Evolutionary conservation across 2,329 filamentous ascomycete species (phyloP).

Genomic region (Claviceps quebecensis): DNA sequence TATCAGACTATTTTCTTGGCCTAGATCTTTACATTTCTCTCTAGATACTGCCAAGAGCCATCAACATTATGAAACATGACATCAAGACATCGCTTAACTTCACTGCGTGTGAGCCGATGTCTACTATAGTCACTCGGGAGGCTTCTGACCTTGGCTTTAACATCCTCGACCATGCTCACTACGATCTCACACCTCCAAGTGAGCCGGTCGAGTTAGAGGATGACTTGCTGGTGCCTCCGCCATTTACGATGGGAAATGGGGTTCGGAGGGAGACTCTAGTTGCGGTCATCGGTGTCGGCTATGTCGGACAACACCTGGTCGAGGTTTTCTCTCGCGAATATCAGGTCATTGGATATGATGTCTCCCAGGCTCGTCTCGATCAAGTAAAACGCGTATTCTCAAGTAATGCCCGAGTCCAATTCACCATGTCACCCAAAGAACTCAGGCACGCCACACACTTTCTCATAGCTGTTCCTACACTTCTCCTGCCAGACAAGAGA

Average conservation of each 20-base stretch:
- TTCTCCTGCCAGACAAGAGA: slow-evolving; percentile 29
- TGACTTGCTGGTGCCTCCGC: slow-evolving; percentile 5
- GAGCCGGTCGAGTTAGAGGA: slow-evolving; percentile 15
- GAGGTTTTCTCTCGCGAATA: slow-evolving; percentile 26
- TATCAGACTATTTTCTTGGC: background rate
- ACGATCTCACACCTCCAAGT: slow-evolving; percentile 21
- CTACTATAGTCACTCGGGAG: background rate
- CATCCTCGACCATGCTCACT: slow-evolving; percentile 13
- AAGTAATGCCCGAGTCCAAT: slow-evolving; percentile 16
- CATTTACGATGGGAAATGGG: slow-evolving; percentile 4
- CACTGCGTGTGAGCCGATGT: background rate
- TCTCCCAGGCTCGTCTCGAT: slow-evolving; percentile 25
- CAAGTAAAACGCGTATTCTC: slow-evolving; percentile 18
- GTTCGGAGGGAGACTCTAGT: slow-evolving; percentile 19
- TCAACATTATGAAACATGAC: background rate
- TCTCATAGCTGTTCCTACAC: slow-evolving; percentile 39
- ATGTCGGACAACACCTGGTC: slow-evolving; percentile 36
- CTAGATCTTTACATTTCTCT: background rate
- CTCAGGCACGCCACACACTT: slow-evolving; percentile 34
- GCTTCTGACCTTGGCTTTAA: background rate
- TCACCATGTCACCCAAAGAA: slow-evolving; percentile 24
- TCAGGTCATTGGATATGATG: slow-evolving; percentile 33
- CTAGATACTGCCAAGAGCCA: background rate
- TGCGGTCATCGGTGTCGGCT: slow-evolving; percentile 38
- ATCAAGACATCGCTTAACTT: background rate